phyloP scores from a whole-genome alignment of 257 asterid species.

The Solanum gandarillasii region DNA sequence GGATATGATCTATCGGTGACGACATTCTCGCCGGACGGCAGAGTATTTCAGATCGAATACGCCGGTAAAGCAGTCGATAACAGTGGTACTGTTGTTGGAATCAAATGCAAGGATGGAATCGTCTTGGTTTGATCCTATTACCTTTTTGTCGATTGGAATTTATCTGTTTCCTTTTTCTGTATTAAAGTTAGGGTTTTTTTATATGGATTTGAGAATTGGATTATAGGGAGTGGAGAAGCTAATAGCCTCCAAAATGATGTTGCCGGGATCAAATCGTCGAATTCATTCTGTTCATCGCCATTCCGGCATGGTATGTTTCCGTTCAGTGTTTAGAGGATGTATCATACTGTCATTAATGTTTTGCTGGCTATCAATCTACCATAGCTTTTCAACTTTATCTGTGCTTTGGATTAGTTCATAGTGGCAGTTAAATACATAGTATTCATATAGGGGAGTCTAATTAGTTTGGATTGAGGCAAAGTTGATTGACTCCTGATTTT shows the following conservation, averaged over 20 bases:
- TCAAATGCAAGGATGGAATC: conserved; percentile 88
- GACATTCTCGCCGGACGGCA: conserved; percentile 93
- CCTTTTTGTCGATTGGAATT: background rate
- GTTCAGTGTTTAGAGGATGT: background rate
- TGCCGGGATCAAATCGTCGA: conserved; percentile 80
- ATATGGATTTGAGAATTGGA: background rate
- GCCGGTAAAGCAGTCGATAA: conserved; percentile 96
- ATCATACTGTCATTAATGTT: background rate
- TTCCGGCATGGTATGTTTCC: conserved; percentile 29
- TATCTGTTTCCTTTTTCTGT: background rate
- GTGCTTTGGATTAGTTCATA: background rate
- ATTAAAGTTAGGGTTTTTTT: background rate
- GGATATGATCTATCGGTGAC: conserved; percentile 93
- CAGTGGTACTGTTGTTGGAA: conserved; percentile 86
- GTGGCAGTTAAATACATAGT: background rate
- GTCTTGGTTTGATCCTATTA: conserved; percentile 42
- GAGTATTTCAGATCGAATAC: conserved; percentile 96
- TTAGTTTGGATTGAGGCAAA: background rate
- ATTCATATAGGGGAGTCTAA: background rate
- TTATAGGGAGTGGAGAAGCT: conserved; percentile 87
- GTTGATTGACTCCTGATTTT: background rate
- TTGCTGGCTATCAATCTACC: background rate
- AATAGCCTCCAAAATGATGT: conserved; percentile 88
- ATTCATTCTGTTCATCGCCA: conserved; percentile 91
- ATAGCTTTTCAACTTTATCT: background rate